Evolutionary conservation across 2,329 filamentous ascomycete genomes (phyloP).

Genomic region (Microsporum audouinii): DNA sequence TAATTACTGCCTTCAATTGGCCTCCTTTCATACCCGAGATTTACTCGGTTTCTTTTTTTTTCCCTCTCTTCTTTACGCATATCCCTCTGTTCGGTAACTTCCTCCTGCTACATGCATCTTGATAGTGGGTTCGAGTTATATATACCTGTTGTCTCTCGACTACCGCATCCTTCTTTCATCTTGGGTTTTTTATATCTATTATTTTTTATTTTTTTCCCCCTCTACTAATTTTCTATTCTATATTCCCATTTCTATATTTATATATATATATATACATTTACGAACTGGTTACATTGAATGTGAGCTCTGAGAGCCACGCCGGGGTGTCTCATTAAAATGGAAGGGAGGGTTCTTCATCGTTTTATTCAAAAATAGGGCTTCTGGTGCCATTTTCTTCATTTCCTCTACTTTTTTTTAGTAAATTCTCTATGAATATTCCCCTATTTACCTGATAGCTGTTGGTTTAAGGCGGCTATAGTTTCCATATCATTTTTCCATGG

Average conservation of each 20-base stretch:
- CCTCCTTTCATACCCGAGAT: background rate
- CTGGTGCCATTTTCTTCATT: background rate
- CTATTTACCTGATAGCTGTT: background rate
- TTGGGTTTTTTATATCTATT: background rate
- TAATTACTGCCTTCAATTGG: background rate
- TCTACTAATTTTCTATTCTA: background rate
- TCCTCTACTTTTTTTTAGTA: background rate
- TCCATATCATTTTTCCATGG: background rate
- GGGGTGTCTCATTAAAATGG: slow-evolving; percentile 1
- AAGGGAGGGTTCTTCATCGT: background rate
- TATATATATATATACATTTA: background rate
- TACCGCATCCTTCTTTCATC: background rate
- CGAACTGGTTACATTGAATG: background rate
- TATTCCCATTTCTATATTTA: background rate
- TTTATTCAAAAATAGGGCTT: background rate
- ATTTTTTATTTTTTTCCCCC: background rate
- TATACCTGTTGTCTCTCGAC: background rate
- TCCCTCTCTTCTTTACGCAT: background rate
- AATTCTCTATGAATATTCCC: background rate
- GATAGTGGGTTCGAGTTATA: background rate
- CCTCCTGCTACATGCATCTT: background rate
- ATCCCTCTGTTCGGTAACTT: background rate
- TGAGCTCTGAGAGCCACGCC: slow-evolving; percentile 1
- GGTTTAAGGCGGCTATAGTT: background rate
- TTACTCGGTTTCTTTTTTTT: background rate